Evolutionary conservation across 768 basidiomycete species (phyloP).

Genomic region (Floccularia luteovirens): DNA sequence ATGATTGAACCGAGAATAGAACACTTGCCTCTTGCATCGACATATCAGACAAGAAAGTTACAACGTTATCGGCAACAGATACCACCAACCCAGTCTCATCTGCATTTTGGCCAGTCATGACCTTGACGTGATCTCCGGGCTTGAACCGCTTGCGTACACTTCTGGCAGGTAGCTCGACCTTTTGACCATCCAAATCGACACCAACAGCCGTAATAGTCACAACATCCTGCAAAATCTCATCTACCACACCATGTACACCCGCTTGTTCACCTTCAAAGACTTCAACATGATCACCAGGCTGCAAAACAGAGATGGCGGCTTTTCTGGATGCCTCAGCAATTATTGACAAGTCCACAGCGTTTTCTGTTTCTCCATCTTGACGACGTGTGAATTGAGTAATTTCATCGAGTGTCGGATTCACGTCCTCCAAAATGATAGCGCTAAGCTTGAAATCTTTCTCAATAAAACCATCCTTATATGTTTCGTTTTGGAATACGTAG

Average conservation of each 20-base stretch:
- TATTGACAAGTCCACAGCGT: slow-evolving; percentile 77
- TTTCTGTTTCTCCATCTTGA: slow-evolving; percentile 56
- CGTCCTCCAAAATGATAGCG: slow-evolving; percentile 74
- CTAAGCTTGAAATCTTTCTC: slow-evolving; percentile 91
- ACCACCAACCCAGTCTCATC: slow-evolving; percentile 97
- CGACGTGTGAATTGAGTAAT: slow-evolving; percentile 84
- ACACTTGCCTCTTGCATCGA: slow-evolving; percentile 81
- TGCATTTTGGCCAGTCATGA: slow-evolving; percentile 90
- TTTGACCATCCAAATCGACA: slow-evolving; percentile 79
- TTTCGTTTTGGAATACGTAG: slow-evolving; percentile 88
- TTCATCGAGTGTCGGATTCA: slow-evolving; percentile 94
- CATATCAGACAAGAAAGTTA: slow-evolving; percentile 97
- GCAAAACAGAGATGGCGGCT: slow-evolving; percentile 88
- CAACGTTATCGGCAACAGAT: slow-evolving; percentile 81
- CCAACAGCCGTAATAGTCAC: slow-evolving; percentile 78
- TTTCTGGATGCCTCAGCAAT: slow-evolving; percentile 91
- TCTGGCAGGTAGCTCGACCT: slow-evolving; percentile 78
- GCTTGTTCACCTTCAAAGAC: slow-evolving; percentile 96
- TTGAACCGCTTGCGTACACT: slow-evolving; percentile 94
- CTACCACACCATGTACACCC: slow-evolving; percentile 88
- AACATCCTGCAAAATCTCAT: slow-evolving; percentile 81
- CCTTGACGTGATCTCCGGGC: slow-evolving; percentile 97
- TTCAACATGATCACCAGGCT: slow-evolving; percentile 96
- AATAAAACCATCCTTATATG: slow-evolving; percentile 90
- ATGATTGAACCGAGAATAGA: neutral